These are phyloP conservation scores for Colletotrichum higginsianum DNA, from an alignment of 2,329 filamentous ascomycete species.

Conservation along the genomic window DNA sequence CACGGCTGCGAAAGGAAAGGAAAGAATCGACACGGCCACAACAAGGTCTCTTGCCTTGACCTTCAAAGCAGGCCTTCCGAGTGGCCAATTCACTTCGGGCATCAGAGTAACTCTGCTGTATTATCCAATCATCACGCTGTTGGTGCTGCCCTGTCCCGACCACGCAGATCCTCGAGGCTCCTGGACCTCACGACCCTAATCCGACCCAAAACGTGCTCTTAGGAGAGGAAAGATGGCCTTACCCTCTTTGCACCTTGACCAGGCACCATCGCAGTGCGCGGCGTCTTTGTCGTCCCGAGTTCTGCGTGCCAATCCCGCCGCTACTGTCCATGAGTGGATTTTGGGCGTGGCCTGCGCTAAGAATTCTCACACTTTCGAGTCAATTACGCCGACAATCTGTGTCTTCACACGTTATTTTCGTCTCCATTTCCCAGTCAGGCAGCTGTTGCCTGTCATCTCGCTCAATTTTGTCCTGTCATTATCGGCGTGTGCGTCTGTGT, in stretches of 20 bases:
- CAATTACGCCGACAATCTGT: conserved; percentile 22
- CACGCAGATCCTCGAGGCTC: conserved; percentile 22
- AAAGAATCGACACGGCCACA: conserved; percentile 9
- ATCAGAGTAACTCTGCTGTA: neutral
- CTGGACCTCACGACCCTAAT: conserved; percentile 8
- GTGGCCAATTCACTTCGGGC: conserved; percentile 13
- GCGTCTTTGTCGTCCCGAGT: neutral
- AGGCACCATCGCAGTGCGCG: neutral
- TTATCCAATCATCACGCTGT: neutral
- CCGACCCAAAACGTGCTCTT: neutral
- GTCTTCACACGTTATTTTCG: conserved; percentile 27
- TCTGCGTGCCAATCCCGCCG: neutral
- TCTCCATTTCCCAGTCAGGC: conserved; percentile 30
- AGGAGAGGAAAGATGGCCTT: neutral
- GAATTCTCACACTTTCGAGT: conserved; percentile 18
- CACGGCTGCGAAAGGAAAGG: neutral
- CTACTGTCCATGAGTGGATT: conserved; percentile 13
- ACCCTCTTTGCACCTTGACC: neutral
- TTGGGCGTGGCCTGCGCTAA: conserved; percentile 28
- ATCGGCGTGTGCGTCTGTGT: conserved; percentile 7
- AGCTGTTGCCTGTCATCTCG: conserved; percentile 15
- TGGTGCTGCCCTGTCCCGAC: conserved; percentile 20
- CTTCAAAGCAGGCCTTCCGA: conserved; percentile 19
- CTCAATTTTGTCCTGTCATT: conserved; percentile 18
- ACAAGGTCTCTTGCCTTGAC: conserved; percentile 29